These are phyloP conservation scores for Hypoxylon sp. DNA, from an alignment of 2,329 filamentous ascomycete species.

Conservation along the genomic window DNA sequence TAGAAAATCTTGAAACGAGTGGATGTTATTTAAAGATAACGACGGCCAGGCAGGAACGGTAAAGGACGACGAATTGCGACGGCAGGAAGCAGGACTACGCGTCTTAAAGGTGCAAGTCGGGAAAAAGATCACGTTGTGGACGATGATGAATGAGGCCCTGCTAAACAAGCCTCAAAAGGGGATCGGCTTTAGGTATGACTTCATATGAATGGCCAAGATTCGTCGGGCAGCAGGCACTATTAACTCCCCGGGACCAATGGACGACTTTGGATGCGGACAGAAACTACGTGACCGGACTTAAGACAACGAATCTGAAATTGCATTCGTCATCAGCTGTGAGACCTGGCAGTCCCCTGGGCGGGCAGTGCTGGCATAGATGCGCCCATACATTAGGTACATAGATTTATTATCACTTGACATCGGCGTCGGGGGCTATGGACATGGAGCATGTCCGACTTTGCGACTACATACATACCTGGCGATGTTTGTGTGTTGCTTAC, in stretches of 20 bases:
- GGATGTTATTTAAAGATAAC: slow-evolving; percentile 7
- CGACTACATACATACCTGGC: neutral
- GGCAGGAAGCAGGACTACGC: slow-evolving; percentile 22
- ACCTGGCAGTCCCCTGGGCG: too few relatives aligned
- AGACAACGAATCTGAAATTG: slow-evolving; percentile 15
- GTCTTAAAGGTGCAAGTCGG: slow-evolving; percentile 18
- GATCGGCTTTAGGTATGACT: slow-evolving; percentile 41
- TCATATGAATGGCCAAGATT: slow-evolving; percentile 23
- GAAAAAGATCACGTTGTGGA: slow-evolving; percentile 34
- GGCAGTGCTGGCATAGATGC: slow-evolving; percentile 10
- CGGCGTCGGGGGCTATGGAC: slow-evolving; percentile 9
- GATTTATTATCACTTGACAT: neutral
- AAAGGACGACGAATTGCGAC: slow-evolving; percentile 22
- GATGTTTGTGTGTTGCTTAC: slow-evolving; percentile 8
- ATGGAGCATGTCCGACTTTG: slow-evolving; percentile 10
- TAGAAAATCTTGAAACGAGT: slow-evolving; percentile 20
- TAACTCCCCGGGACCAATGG: slow-evolving; percentile 28
- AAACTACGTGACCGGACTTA: slow-evolving; percentile 15
- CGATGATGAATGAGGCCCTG: slow-evolving; percentile 30
- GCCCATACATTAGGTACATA: slow-evolving; percentile 4
- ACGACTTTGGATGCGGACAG: neutral
- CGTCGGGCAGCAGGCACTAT: slow-evolving; percentile 14
- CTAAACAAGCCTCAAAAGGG: slow-evolving; percentile 25
- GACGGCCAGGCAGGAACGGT: neutral
- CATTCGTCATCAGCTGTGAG: slow-evolving; percentile 38